Evolutionary conservation across 2,329 filamentous ascomycete species (phyloP), one percentile per base, ranked within the genome.

Genomic region (Stachybotrys echinatus): DNA sequence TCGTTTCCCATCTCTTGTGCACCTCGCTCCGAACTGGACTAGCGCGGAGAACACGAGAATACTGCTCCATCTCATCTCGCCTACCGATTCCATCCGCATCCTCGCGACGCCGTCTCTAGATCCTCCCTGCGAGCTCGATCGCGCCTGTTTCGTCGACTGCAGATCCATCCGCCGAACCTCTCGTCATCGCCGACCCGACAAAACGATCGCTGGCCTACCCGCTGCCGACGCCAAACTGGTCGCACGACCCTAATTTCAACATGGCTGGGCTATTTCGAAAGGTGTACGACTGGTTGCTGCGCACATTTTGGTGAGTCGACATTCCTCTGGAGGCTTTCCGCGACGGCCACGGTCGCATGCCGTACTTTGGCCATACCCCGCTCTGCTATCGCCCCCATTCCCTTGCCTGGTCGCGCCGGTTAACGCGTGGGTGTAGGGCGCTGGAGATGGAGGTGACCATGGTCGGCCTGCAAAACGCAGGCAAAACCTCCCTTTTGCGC

Each of bases 361-460:
- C 45, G 51, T 54, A 50, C 42, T 52, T 48, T 56, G 47, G 49
- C 45, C 18, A n/a, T 18, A 20, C 38, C 18, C 6, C 42, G 10
- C 10, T 21, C 42, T 8, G 42, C 22, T 42, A n/a, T 42, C 42
- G 42, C 22, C 4, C 8, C 8, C 14, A 17, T 14, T 27, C 22
- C 37, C 34, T 50, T 48, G 48, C 31, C 27, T 34, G 48, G 51
- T 50, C 54, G 31, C n/a, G 42, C 44, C 49, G 54, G 47, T 52
- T 64, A 54, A 64, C 50, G 18, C 43, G 39, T 40, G n/a, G 19
- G 37, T 23, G 47, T 58, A 96, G 92, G 94, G 91, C 92, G 60
- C 95, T 92, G 58, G 94, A 99, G 77, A 96, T 99, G 92, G 94
- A 99, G 74, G 92, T 99, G 67, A 97, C 94, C 60, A 95, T 99